These are phyloP conservation scores for Artomyces pyxidatus DNA, from an alignment of 768 basidiomycete species.

Conservation along the genomic window DNA sequence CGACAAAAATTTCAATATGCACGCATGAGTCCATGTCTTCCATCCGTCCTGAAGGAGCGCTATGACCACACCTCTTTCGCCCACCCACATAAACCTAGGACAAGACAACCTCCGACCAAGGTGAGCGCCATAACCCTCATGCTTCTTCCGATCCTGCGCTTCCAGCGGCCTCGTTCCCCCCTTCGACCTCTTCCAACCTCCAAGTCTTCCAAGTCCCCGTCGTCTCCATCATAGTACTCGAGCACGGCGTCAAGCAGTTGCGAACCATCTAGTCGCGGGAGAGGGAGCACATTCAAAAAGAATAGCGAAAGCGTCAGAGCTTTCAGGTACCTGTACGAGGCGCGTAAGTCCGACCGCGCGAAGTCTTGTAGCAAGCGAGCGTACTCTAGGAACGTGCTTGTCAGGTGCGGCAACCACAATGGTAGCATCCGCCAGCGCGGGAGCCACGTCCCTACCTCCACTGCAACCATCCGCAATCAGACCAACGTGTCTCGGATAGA, in stretches of 20 bases:
- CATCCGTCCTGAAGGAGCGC: background rate
- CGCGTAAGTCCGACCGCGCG: too few relatives aligned
- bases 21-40: conserved; percentile 2
- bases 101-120: conserved; percentile 5
- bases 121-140: background rate
- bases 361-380: too few relatives aligned
- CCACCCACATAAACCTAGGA: conserved; percentile 4
- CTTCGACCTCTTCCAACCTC: conserved; percentile 5
- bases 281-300: conserved; percentile 74
- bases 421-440: conserved; percentile 37
- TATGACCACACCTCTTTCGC: conserved; percentile 1
- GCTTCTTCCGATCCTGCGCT: conserved; percentile 6
- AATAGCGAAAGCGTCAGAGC: conserved; percentile 71
- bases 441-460: conserved; percentile 40
- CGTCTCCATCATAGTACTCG: conserved; percentile 1
- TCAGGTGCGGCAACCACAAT: conserved; percentile 29
- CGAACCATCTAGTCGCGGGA: conserved; percentile 64
- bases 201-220: conserved; percentile 1
- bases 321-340: conserved; percentile 46
- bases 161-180: background rate
- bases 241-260: conserved; percentile 38
- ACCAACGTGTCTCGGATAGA: too few relatives aligned
- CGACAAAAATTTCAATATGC: conserved; percentile 8
- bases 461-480: conserved; percentile 32
- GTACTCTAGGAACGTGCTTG: conserved; percentile 45